Base-by-base conservation (phyloP, 2,329 filamentous ascomycete genomes). In the Bipolaris bicolor region DNA sequence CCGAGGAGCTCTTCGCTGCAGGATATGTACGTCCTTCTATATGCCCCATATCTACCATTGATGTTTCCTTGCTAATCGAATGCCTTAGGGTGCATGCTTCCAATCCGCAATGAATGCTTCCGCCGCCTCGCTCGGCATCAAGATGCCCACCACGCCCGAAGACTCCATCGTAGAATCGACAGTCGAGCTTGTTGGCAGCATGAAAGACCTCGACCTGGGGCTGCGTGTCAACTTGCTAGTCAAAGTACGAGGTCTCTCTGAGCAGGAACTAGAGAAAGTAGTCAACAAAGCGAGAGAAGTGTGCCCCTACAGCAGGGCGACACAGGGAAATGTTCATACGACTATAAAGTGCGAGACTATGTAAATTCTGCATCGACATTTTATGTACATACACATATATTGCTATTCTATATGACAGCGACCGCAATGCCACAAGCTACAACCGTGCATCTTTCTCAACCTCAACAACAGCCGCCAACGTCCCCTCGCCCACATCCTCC, bases 401-500 rank as follows among this genome's bases (percentile, higher is more conserved):
- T 31, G 10, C 10, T 13, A 11, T 13, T 31, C 29, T 5, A 31
- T 11, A 31, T 13, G 10, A 9, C 13, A 31, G 29, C 1, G 2
- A 31, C 29, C 29, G 10, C 4, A 31, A 31, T 11, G 3, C 2
- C 41, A 10, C 3, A 24, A 41, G 7, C 15, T 26, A 49, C 9
- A 49, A 11, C 5, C 22, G 26, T 24, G 64, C 62, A 18, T 65
- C 64, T 40, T 49, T 61, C 2, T 58, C 61, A 7, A 41, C 43
- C 40, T 81, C 80, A 11, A 86, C 66, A 51, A 85, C 75, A 31
- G 79, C 81, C 55, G 82, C 76, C 51, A 86, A 69, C 64, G 81
- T 81, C 1, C 85, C 85, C 60, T 86, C 84, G 0, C 77, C 80
- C 2, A 87, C 82, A 61, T 86, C 84, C 49, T 83, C 80, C 5